Percentiles rank a stretch among this genome's conserved stretches.
Conservation (phyloP, 129 eudicot species). For the Oenanthe sinensis region DNA sequence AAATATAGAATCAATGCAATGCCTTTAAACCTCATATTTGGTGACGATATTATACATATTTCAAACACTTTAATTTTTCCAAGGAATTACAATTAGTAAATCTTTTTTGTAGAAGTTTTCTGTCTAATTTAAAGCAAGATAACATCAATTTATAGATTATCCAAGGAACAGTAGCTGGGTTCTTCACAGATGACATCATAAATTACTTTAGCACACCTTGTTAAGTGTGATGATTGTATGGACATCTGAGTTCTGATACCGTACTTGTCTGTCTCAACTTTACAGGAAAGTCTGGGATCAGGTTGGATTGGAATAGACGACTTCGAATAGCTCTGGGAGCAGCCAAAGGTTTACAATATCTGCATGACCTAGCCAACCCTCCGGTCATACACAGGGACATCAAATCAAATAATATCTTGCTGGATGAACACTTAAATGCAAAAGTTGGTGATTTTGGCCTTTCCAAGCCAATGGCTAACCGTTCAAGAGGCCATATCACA, state of each 20-base stretch:
- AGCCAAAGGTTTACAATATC: slow-evolving; percentile 58
- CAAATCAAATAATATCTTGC: slow-evolving; percentile 54
- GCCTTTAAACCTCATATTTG: background rate
- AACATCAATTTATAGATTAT: no score
- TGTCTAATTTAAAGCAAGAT: background rate
- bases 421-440: slow-evolving; percentile 52
- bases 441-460: slow-evolving; percentile 73
- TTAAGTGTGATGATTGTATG: background rate
- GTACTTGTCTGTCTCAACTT: background rate
- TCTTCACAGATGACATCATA: background rate
- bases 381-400: slow-evolving; percentile 68
- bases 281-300: slow-evolving; percentile 54
- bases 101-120: background rate
- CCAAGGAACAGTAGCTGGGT: no score
- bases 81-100: background rate
- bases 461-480: slow-evolving; percentile 39
- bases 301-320: slow-evolving; percentile 53
- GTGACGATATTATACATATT: background rate
- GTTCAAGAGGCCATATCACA: slow-evolving; percentile 39
- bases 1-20: no score
- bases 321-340: slow-evolving; percentile 57
- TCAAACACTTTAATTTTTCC: no score
- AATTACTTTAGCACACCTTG: background rate
- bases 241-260: background rate
- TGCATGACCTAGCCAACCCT: slow-evolving; percentile 68